These are phyloP conservation scores for Camelina sativa DNA, from an alignment of 345 rosid genomes.

Conservation along the genomic window DNA sequence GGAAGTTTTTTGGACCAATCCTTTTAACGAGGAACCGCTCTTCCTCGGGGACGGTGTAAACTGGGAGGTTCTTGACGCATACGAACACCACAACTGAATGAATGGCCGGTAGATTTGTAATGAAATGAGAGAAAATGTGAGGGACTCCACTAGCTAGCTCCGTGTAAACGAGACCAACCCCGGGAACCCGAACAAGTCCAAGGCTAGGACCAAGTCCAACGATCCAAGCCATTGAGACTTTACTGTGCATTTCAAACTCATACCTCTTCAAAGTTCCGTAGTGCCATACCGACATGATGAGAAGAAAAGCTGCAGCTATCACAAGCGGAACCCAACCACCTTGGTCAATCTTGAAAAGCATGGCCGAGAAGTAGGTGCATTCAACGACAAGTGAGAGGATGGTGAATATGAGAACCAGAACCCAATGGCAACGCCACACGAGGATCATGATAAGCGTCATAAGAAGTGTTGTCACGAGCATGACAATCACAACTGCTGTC, in stretches of 20 bases:
- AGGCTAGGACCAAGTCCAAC: constrained; percentile 60
- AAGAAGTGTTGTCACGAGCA: constrained; percentile 84
- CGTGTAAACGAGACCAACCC: constrained; percentile 84
- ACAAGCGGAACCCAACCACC: constrained; percentile 97
- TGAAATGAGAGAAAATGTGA: constrained; percentile 74
- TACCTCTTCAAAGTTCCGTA: constrained; percentile 85
- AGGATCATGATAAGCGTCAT: constrained; percentile 81
- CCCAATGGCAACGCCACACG: constrained; percentile 74
- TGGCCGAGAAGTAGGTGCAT: constrained; percentile 81
- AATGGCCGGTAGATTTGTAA: constrained; percentile 81
- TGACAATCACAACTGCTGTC: constrained; percentile 82
- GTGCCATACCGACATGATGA: constrained; percentile 90
- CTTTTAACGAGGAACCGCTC: constrained; percentile 78
- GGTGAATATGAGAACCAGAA: constrained; percentile 69
- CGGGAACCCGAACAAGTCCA: constrained; percentile 75
- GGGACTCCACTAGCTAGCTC: constrained; percentile 82
- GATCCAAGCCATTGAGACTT: constrained; percentile 63
- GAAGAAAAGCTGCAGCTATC: constrained; percentile 71
- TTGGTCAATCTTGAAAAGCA: constrained; percentile 69
- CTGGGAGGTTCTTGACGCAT: constrained; percentile 76
- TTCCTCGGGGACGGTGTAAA: constrained; percentile 81
- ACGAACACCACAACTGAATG: constrained; percentile 79
- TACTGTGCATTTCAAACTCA: constrained; percentile 71
- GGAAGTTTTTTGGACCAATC: constrained; percentile 77
- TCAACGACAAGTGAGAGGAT: constrained; percentile 68